Conservation (phyloP, 805 yeast genomes). For the Cyberlindnera xishuangbannaensis region DNA sequence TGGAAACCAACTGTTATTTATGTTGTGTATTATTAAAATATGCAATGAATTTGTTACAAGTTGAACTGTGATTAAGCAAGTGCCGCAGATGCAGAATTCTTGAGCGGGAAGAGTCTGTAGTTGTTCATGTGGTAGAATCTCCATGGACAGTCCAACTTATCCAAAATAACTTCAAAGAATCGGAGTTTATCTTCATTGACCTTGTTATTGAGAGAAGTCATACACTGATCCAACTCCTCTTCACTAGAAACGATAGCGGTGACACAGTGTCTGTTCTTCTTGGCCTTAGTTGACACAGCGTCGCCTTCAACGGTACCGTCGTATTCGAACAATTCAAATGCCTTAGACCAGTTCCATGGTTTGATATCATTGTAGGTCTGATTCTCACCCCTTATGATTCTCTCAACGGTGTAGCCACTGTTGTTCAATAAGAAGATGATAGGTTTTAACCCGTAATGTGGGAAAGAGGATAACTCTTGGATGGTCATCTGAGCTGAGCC, state of each 20-base stretch:
- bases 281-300: conserved; percentile 27
- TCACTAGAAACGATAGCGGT: conserved; percentile 31
- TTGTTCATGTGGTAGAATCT: conserved; percentile 43
- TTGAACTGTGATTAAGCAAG: conserved; percentile 1
- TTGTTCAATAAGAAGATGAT: conserved; percentile 75
- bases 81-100: conserved; percentile 2
- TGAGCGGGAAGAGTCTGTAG: conserved; percentile 22
- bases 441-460: conserved; percentile 57
- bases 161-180: conserved; percentile 56
- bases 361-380: conserved; percentile 78
- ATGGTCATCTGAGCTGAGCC: conserved; percentile 94
- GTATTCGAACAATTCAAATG: conserved; percentile 49
- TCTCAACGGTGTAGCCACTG: conserved; percentile 85
- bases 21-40: background rate
- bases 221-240: conserved; percentile 27
- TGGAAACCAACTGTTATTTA: no score
- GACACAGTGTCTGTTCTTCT: conserved; percentile 20
- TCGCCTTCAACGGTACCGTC: conserved; percentile 31
- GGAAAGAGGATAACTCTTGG: conserved; percentile 69
- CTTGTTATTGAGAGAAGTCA: conserved; percentile 31
- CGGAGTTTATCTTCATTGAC: conserved; percentile 31
- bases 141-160: conserved; percentile 58
- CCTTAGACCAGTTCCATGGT: conserved; percentile 78
- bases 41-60: background rate
- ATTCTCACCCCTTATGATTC: conserved; percentile 74